These are phyloP conservation scores for Spergularia bocconei DNA, from an alignment of 148 eudicot species.

Conservation along the genomic window DNA sequence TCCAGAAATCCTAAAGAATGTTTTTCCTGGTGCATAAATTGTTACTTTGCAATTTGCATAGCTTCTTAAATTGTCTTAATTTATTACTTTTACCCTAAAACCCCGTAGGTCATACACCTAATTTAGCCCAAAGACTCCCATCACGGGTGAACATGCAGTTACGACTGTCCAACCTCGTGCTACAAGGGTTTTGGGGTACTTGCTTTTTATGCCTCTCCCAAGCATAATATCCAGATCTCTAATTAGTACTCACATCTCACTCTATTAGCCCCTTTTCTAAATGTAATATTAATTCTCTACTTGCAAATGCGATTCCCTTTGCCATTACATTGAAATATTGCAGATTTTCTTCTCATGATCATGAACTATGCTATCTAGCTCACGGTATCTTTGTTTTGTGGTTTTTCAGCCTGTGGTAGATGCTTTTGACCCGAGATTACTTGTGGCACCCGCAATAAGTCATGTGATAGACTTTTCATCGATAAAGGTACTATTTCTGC, in stretches of 20 bases:
- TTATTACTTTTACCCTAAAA: neutral
- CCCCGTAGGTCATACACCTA: neutral
- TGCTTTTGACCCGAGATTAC: slow-evolving; percentile 95
- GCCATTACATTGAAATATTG: no score
- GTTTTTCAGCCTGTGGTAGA: slow-evolving; percentile 91
- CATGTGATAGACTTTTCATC: slow-evolving; percentile 79
- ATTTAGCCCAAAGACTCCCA: neutral
- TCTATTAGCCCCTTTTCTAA: no score
- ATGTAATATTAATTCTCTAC: no score
- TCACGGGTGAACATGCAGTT: no score
- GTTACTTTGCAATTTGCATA: neutral
- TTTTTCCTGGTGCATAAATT: neutral
- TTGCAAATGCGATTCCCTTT: no score
- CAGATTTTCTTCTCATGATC: no score
- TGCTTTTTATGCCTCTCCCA: neutral
- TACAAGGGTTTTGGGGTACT: no score
- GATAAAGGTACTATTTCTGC: slow-evolving; percentile 52
- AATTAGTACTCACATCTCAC: neutral
- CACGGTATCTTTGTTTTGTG: slow-evolving; percentile 15
- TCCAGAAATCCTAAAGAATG: neutral
- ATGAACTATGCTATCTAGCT: neutral
- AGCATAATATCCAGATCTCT: neutral
- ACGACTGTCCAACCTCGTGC: no score
- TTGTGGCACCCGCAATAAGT: slow-evolving; percentile 86
- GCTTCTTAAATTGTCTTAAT: neutral